Conservation (phyloP, 2,329 filamentous ascomycete genomes). For the Alternaria tenuissima region DNA sequence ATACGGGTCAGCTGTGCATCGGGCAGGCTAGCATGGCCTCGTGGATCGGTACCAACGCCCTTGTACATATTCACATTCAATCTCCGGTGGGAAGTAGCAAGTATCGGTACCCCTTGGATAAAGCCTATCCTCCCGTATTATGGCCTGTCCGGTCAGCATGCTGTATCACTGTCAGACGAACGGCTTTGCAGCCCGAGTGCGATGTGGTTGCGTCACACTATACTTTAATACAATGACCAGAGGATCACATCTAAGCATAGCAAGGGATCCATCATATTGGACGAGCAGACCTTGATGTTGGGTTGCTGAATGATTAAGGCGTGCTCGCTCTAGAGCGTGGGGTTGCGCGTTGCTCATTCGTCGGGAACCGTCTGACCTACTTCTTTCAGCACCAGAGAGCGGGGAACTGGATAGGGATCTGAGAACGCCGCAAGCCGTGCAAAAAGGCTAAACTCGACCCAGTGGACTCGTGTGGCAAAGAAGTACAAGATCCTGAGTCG, state of each 20-base stretch:
- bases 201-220: conserved; percentile 34
- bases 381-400: conserved; percentile 25
- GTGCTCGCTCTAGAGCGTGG: conserved; percentile 20
- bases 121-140: conserved; percentile 4
- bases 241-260: conserved; percentile 30
- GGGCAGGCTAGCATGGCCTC: conserved; percentile 17
- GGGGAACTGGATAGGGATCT: conserved; percentile 18
- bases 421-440: conserved; percentile 25
- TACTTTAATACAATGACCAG: conserved; percentile 37
- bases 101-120: conserved; percentile 14
- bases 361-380: conserved; percentile 36
- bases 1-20: conserved; percentile 32
- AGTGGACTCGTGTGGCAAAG: conserved; percentile 21
- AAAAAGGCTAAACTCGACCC: conserved; percentile 40
- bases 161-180: conserved; percentile 29
- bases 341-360: conserved; percentile 16
- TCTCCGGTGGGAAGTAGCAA: conserved; percentile 14
- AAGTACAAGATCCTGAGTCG: conserved; percentile 16
- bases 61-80: conserved; percentile 20
- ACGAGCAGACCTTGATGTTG: conserved; percentile 38
- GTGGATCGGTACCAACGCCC: conserved; percentile 22
- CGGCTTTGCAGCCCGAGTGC: conserved; percentile 14
- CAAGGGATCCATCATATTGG: conserved; percentile 35
- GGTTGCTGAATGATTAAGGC: conserved; percentile 25
- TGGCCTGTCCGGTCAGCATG: conserved; percentile 19